Conservation (phyloP, 2,329 filamentous ascomycete genomes). For the Talaromyces sp. region DNA sequence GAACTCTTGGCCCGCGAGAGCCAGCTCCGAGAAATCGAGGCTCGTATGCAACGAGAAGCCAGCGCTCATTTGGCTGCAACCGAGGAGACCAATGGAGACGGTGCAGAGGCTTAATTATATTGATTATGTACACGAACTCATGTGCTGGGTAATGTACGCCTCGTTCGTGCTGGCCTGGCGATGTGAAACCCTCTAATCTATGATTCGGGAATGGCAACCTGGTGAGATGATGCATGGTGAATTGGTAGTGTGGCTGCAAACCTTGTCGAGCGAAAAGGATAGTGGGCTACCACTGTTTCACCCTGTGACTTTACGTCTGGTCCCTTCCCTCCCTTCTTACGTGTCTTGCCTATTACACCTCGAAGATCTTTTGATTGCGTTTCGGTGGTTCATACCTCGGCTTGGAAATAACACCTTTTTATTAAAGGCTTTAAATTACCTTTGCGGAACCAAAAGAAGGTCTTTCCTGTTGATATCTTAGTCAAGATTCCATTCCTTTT, state of each 20-base stretch:
- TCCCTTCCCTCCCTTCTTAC: slow-evolving; percentile 24
- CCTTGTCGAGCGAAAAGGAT: slow-evolving; percentile 7
- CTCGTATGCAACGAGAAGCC: slow-evolving; percentile 88
- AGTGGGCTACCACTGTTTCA: slow-evolving; percentile 17
- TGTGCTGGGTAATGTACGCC: slow-evolving; percentile 6
- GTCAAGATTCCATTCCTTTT: slow-evolving; percentile 15
- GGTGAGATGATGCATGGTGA: neutral
- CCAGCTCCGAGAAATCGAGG: slow-evolving; percentile 97
- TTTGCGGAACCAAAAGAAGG: slow-evolving; percentile 23
- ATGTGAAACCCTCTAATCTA: slow-evolving; percentile 27
- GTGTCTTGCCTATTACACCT: slow-evolving; percentile 22
- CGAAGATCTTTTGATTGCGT: slow-evolving; percentile 22
- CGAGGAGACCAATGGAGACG: slow-evolving; percentile 34
- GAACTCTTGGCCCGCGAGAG: slow-evolving; percentile 96
- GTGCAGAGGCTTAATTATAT: slow-evolving; percentile 36
- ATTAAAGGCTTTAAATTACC: slow-evolving; percentile 34
- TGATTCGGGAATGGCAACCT: slow-evolving; percentile 13
- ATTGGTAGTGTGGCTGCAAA: slow-evolving; percentile 20
- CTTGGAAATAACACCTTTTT: slow-evolving; percentile 35
- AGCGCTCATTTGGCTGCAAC: slow-evolving; percentile 40
- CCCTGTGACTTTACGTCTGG: slow-evolving; percentile 14
- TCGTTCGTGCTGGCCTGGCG: neutral
- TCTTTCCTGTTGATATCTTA: slow-evolving; percentile 29
- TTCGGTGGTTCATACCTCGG: slow-evolving; percentile 27
- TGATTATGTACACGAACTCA: slow-evolving; percentile 19